Base-by-base conservation (phyloP, 108 stramenopile species). In the Skeletonema marinoi region DNA sequence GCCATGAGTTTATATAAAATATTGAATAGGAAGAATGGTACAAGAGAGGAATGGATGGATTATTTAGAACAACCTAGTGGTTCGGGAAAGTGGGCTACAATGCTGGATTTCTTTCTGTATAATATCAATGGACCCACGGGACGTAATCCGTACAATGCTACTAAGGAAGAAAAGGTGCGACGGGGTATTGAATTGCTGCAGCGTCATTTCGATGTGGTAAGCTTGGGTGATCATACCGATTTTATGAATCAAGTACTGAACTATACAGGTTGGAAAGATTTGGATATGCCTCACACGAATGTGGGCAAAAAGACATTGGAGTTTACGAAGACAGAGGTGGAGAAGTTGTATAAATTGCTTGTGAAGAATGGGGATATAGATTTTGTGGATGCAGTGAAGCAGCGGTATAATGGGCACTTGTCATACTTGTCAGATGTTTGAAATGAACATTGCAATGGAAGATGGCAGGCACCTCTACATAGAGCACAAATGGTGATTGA, bases 1-100 rank as follows among this genome's bases (percentile, higher is more conserved):
- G 71, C 75, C 70, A 82, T 82, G 74, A 76, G 70, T 33, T 38
- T 81, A 2, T 61, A 81, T 44, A 81, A 81, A 71, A 51, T 59
- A 1, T n/a, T 75, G 29, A 51, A 59, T 5, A 17, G 4, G 0
- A 81, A 81, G n/a, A 71, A 66, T 11, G 65, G 69, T 17, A 71
- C 69, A 12, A 44, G 74, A 31, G 70, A 81, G 17, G 74, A 81
- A 16, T 81, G 80, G 80, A 69, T 61, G 31, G 17, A 50, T 12
- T 50, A 81, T 70, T 50, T 81, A 3, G 17, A 39, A 36, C 39
- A 60, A 17, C 65, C 74, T 8, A 74, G 66, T n/a, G 63, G 54
- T 32, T 10, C 51, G 1, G 80, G 80, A 10, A 62, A 62, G 12
- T 62, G 60, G 60, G n/a, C 60, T 12, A 62, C 60, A 10, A 17